Base-by-base conservation (phyloP, 2,329 filamentous ascomycete genomes). In the Aureobasidium sp. region DNA sequence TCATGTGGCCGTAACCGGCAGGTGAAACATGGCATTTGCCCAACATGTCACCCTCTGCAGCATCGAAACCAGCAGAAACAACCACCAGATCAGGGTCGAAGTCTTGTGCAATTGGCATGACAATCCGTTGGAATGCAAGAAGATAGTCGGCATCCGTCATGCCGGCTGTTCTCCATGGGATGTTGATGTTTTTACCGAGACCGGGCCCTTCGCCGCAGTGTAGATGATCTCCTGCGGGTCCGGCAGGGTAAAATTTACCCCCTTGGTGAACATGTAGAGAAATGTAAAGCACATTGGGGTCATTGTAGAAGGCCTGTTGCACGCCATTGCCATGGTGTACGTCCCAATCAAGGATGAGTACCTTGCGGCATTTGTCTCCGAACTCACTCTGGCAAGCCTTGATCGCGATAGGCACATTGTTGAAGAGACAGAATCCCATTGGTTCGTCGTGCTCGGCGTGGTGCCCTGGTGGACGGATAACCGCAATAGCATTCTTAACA, bases 71-170 rank as follows among this genome's bases (percentile, higher is more conserved):
- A 43, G 94, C 91, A 21, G 94, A 94, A 61, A 99, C 88, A 65
- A 99, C 94, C 29, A 97, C 92, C 19, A 99, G 78, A 70, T 99
- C 94, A 0, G 94, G 94, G 67, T 94, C 81, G 71, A 97, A 99
- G 68, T 99, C 93, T 46, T 86, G 84, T 1, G 91, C 92, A 61
- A 97, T 94, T 0, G 94, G 94, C 90, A 99, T 96, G 46, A 99
- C 86, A 37, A 97, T 87, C 70, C 91, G 87, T 68, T 99, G 92
- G 68, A 99, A 99, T 1, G 94, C 94, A 51, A 90, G 93, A 76
- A 99, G 84, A 73, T 99, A 99, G 72, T 99, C 94, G 4, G 90
- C 92, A 72, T 99, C 94, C 1, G 91, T 91, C 90, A 99, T 96
- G 0, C 84, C 84, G 64, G 84, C 79, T 2, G 77, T 79, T 42